A percentile compares a stretch with the other conserved stretches of the same genome.
These are phyloP conservation scores for Fusarium proliferatum DNA, from an alignment of 2,329 filamentous ascomycete species.

Conservation along the genomic window DNA sequence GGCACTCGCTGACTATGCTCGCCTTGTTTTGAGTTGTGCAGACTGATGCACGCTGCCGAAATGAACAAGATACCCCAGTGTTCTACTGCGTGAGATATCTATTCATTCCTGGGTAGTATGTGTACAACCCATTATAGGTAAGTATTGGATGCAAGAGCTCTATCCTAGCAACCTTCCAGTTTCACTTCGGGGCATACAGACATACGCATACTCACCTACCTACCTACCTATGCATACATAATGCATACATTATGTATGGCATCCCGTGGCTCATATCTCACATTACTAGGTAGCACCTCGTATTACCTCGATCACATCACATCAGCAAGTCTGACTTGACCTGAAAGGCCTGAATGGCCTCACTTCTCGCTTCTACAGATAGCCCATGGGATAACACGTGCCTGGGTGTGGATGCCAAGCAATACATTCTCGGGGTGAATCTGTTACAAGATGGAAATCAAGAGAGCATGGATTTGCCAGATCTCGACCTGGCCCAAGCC, in stretches of 20 bases:
- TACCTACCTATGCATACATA: background rate
- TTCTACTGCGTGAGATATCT: background rate
- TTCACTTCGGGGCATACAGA: constrained; percentile 7
- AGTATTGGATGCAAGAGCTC: background rate
- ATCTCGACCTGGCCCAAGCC: constrained; percentile 32
- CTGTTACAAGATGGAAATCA: background rate
- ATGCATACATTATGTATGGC: constrained; percentile 10
- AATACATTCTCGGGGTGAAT: background rate
- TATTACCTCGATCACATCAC: constrained; percentile 24
- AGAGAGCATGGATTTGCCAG: constrained; percentile 21
- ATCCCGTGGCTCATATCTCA: constrained; percentile 19
- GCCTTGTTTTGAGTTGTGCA: constrained; percentile 15
- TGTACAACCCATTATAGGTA: background rate
- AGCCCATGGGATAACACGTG: constrained; percentile 3
- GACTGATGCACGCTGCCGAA: constrained; percentile 27
- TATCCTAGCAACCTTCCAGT: constrained; percentile 1
- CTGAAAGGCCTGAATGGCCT: constrained; percentile 15
- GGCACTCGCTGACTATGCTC: constrained; percentile 16
- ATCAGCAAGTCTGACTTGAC: constrained; percentile 14
- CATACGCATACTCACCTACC: background rate
- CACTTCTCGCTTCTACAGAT: constrained; percentile 12
- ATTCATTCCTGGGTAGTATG: background rate
- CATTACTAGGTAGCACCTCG: constrained; percentile 18
- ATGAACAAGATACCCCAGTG: constrained; percentile 20
- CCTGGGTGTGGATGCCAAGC: constrained; percentile 20